Evolutionary conservation across 164 flowering plant species (phyloP).

Genomic region (Vitis cinerea): DNA sequence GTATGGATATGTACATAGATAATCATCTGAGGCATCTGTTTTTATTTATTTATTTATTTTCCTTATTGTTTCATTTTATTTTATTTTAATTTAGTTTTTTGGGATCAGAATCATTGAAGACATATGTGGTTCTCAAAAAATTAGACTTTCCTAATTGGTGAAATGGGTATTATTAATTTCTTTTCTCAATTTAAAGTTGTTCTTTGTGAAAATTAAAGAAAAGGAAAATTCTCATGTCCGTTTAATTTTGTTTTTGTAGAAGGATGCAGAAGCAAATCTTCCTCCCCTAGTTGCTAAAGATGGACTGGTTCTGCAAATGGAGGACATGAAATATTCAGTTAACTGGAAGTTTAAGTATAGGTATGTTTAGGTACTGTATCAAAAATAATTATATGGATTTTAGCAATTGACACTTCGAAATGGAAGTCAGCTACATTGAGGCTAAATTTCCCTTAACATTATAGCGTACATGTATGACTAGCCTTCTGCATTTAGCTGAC

Average conservation of each 20-base stretch:
- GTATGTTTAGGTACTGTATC: slow-evolving; percentile 9
- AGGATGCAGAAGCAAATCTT: slow-evolving; percentile 36
- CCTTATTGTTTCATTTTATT: too few relatives aligned
- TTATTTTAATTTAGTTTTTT: too few relatives aligned
- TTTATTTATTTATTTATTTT: too few relatives aligned
- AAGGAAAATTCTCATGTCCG: background rate
- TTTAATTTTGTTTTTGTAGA: slow-evolving; percentile 17
- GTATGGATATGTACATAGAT: background rate
- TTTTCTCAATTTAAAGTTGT: background rate
- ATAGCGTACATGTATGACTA: background rate
- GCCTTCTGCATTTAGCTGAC: background rate
- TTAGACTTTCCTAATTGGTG: background rate
- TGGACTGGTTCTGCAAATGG: slow-evolving; percentile 28
- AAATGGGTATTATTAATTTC: too few relatives aligned
- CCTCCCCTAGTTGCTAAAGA: slow-evolving; percentile 29
- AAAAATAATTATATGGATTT: too few relatives aligned
- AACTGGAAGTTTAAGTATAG: slow-evolving; percentile 34
- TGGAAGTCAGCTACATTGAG: too few relatives aligned
- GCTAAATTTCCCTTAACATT: too few relatives aligned
- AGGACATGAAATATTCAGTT: slow-evolving; percentile 20
- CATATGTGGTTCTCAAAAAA: background rate
- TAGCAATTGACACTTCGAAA: too few relatives aligned
- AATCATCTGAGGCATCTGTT: too few relatives aligned
- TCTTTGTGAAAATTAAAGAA: background rate
- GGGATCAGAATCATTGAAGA: background rate